A percentile compares a stretch with the other conserved stretches of the same genome.
phyloP scores from a whole-genome alignment of 768 basidiomycete species.

The Boletus tomentosulus region DNA sequence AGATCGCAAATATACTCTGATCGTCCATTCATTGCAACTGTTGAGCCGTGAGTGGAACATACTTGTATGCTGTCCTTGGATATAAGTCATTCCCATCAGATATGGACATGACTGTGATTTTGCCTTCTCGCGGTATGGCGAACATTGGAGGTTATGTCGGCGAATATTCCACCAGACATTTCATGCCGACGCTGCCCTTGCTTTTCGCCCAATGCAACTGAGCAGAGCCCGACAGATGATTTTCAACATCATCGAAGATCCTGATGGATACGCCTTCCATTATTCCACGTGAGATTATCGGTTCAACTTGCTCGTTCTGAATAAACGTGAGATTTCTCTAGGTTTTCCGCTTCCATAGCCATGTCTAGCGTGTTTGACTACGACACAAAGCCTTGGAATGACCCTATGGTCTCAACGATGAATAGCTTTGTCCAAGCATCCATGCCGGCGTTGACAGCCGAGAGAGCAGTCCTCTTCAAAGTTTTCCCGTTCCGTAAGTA shows the following conservation, averaged over 20 bases:
- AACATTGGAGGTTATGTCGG: constrained; percentile 14
- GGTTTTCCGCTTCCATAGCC: constrained; percentile 31
- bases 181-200: not conserved
- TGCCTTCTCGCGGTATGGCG: not conserved
- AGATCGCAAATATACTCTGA: constrained; percentile 15
- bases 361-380: constrained; percentile 15
- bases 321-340: constrained; percentile 1
- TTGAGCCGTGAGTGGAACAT: constrained; percentile 2
- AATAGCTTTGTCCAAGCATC: not conserved
- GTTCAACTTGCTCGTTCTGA: not conserved
- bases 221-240: constrained; percentile 8
- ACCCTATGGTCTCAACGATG: constrained; percentile 7
- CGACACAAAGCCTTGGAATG: constrained; percentile 5
- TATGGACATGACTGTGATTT: constrained; percentile 5
- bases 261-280: constrained; percentile 1
- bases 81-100: not conserved
- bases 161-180: constrained; percentile 20
- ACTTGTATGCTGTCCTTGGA: not conserved
- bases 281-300: constrained; percentile 1
- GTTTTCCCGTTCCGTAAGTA: constrained; percentile 16
- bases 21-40: constrained; percentile 4
- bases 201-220: constrained; percentile 16
- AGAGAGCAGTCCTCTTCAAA: constrained; percentile 4
- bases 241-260: constrained; percentile 8
- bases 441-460: not conserved